phyloP scores from a whole-genome alignment of 768 basidiomycete species.

The Myochromella boudieri region DNA sequence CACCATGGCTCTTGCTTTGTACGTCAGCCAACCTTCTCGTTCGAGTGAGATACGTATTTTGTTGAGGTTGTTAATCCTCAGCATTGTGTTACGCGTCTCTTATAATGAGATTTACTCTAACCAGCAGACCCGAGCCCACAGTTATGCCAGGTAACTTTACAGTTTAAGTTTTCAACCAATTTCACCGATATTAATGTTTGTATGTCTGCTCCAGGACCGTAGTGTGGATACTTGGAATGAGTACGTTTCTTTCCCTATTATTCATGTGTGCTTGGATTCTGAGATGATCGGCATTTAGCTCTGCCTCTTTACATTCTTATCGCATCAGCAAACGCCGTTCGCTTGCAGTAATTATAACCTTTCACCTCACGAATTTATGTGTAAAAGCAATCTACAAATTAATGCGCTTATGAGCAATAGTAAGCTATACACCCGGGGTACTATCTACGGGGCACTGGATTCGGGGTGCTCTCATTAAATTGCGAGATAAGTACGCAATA shows the following conservation, averaged over 20 bases:
- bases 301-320: conserved; percentile 12
- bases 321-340: conserved; percentile 9
- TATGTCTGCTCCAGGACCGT: conserved; percentile 2
- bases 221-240: conserved; percentile 4
- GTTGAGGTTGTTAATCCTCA: too few relatives aligned
- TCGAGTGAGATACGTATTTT: too few relatives aligned
- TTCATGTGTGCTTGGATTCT: background rate
- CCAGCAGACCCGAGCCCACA: conserved; percentile 10
- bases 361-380: background rate
- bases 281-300: background rate
- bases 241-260: conserved; percentile 2
- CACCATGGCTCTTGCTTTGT: conserved; percentile 26
- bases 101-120: conserved; percentile 32
- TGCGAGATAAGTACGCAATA: too few relatives aligned
- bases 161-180: background rate
- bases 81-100: conserved; percentile 21
- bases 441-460: too few relatives aligned
- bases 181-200: background rate
- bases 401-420: too few relatives aligned
- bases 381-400: background rate
- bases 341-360: background rate
- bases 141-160: conserved; percentile 11
- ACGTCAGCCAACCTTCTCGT: conserved; percentile 9
- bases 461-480: too few relatives aligned
- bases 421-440: too few relatives aligned